Evolutionary conservation across 176 grass and related monocot genomes (phyloP).

Genomic region (Tuctoria greenei): DNA sequence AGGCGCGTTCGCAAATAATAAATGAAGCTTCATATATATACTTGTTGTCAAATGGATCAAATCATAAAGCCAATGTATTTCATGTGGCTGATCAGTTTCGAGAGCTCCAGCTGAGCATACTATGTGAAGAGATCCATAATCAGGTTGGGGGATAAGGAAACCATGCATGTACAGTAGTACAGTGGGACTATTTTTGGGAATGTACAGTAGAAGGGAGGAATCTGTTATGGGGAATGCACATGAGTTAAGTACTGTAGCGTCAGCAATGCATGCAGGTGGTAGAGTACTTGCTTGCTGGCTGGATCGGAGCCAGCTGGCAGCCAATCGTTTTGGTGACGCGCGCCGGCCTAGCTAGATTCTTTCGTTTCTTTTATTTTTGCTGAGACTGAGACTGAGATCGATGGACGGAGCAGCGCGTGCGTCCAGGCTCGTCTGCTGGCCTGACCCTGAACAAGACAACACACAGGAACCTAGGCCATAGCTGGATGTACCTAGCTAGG

Average conservation of each 20-base stretch:
- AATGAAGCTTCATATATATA: too few species aligned
- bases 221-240: conserved; percentile 44
- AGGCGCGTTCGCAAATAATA: too few species aligned
- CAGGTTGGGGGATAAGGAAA: background rate
- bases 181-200: conserved; percentile 44
- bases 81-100: background rate
- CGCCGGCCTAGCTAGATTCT: conserved; percentile 8
- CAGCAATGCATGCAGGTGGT: conserved; percentile 2
- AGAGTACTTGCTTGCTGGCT: conserved; percentile 22
- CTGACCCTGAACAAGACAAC: conserved; percentile 1
- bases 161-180: conserved; percentile 25
- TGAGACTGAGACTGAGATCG: background rate
- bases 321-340: background rate
- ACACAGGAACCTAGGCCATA: background rate
- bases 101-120: background rate
- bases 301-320: conserved; percentile 32
- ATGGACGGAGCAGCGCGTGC: background rate
- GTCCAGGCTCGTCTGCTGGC: background rate
- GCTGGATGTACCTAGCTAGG: background rate
- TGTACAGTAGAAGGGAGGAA: conserved; percentile 55
- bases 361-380: background rate
- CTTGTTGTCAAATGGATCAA: background rate
- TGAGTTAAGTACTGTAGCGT: conserved; percentile 43
- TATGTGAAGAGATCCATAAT: background rate
- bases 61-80: background rate